Conservation (phyloP, 345 rosid genomes). For the Corchorus capsularis region DNA sequence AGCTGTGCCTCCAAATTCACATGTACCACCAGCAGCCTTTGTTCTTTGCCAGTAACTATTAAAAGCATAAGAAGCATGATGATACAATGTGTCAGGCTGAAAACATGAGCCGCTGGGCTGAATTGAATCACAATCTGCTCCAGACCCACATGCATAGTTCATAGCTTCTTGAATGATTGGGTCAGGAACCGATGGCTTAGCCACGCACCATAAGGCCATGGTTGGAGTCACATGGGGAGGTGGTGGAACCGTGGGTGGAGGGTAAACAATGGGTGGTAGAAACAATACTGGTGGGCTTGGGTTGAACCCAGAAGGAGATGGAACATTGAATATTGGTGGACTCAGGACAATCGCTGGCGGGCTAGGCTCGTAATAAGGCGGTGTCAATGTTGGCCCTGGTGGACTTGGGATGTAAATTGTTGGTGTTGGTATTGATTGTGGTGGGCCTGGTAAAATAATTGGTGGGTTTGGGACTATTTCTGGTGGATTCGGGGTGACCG, state of each 20-base stretch:
- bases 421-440: conserved; percentile 26
- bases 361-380: conserved; percentile 43
- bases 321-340: conserved; percentile 45
- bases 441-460: conserved; percentile 33
- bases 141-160: conserved; percentile 92
- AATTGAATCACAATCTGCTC: conserved; percentile 80
- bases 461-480: conserved; percentile 37
- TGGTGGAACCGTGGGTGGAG: conserved; percentile 66
- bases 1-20: conserved; percentile 94
- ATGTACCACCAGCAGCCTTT: conserved; percentile 69
- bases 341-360: conserved; percentile 26
- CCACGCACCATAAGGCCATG: conserved; percentile 84
- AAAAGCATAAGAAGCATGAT: conserved; percentile 90
- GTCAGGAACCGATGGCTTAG: conserved; percentile 91
- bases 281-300: conserved; percentile 44
- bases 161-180: conserved; percentile 93
- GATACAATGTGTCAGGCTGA: conserved; percentile 70
- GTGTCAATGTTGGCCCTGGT: conserved; percentile 30
- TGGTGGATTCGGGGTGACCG: conserved; percentile 35
- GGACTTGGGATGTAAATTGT: conserved; percentile 38
- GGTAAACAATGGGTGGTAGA: conserved; percentile 74
- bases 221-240: conserved; percentile 42
- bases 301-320: conserved; percentile 31
- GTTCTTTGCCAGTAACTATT: conserved; percentile 95
- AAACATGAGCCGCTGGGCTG: conserved; percentile 72